Base-by-base conservation (phyloP, 306 rosid species). In the Albizia julibrissin region DNA sequence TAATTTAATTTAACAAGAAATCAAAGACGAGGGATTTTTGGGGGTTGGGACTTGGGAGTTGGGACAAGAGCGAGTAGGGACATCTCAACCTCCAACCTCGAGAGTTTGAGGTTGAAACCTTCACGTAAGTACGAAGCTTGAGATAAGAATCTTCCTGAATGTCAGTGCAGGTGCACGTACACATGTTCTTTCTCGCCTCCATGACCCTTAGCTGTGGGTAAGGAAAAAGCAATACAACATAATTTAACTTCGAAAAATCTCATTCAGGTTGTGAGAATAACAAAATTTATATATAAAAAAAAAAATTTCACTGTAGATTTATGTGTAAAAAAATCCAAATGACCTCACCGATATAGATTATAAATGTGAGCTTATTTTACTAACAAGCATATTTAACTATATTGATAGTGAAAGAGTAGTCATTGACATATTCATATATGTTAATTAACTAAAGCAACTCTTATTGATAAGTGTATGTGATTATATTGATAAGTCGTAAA, bases 371-470 rank as follows among this genome's bases (percentile, higher is more conserved):
- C 0, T 37, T 37, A 37, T 6, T 37, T 6, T 5, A 37, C 6
- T 37, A 0, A 37, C 0, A 37, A 1, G 8, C 6, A 0, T 6
- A 37, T 1, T 0, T 5, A 8, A 34, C 6, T 5, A 34, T 5
- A 37, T 37, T 5, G 0, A 37, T 6, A 0, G 1, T 37, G 0
- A 0, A 5, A 37, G 40, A 37, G 1, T 0, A 0, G 8, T 0
- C 0, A 37, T 37, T 6, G 1, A 37, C 0, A 0, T 5, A 0
- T 1, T 6, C 0, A 1, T 37, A 1, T 6, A 37, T 37, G 0
- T 37, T 37, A 6, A 37, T 37, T 37, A 6, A 37, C 8, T 1
- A 37, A 6, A 37, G 0, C 8, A 34, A 5, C 6, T 34, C 39
- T 5, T 0, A 6, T 37, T 37, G 8, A 37, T 0, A 37, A 37